Evolutionary conservation across 768 basidiomycete species (phyloP).

Genomic region (Boletus reticulatus): DNA sequence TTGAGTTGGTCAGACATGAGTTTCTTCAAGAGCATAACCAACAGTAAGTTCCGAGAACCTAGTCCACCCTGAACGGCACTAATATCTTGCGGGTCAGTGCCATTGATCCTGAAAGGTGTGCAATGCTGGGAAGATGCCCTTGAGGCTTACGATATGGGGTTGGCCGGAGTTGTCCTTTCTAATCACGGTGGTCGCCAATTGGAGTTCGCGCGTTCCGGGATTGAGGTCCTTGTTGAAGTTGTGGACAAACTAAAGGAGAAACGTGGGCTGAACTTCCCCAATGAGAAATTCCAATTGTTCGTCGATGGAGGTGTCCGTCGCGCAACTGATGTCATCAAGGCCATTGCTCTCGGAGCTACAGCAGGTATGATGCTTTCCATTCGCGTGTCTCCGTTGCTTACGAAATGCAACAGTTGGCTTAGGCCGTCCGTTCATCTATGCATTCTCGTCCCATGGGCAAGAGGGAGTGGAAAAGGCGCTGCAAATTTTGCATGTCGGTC

Average conservation of each 20-base stretch:
- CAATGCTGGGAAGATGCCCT: constrained; percentile 90
- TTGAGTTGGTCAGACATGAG: constrained; percentile 69
- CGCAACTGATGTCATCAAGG: constrained; percentile 88
- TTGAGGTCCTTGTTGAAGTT: constrained; percentile 89
- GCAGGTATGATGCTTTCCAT: constrained; percentile 47
- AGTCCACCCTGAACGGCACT: not conserved
- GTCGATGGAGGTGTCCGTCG: constrained; percentile 94
- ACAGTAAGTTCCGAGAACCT: constrained; percentile 38
- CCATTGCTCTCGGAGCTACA: constrained; percentile 85
- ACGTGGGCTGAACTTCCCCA: constrained; percentile 71
- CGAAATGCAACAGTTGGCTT: constrained; percentile 55
- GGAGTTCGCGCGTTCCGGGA: constrained; percentile 81
- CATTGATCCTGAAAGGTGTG: constrained; percentile 87
- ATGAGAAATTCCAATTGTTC: constrained; percentile 78
- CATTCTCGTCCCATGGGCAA: constrained; percentile 84
- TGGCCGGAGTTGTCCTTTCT: constrained; percentile 79
- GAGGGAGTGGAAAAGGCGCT: constrained; percentile 85
- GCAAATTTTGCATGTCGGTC: constrained; percentile 67
- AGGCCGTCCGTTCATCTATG: constrained; percentile 85
- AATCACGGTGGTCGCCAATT: constrained; percentile 83
- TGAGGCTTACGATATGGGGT: constrained; percentile 72
- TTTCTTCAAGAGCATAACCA: constrained; percentile 78
- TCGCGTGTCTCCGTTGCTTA: constrained; percentile 6
- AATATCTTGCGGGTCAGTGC: constrained; percentile 53
- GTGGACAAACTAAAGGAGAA: constrained; percentile 65